phyloP scores from a whole-genome alignment of 371 early-diverging fungal species.

The Actinomortierella ambigua region DNA sequence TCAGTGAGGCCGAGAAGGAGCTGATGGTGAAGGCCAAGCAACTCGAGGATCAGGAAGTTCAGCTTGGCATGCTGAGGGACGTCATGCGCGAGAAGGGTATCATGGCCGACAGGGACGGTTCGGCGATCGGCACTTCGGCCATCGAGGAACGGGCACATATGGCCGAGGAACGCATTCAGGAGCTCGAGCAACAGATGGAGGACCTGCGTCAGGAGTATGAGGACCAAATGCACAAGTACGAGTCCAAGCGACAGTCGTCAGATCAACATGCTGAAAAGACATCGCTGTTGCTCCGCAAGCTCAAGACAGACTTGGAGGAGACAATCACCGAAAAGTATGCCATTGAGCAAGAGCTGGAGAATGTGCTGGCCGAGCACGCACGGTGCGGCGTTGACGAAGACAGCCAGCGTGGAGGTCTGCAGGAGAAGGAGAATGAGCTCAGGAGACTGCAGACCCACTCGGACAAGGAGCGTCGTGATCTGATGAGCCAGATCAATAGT shows the following conservation, averaged over 20 bases:
- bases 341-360: conserved; percentile 18
- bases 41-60: conserved; percentile 65
- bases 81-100: conserved; percentile 62
- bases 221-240: conserved; percentile 21
- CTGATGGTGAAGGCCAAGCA: conserved; percentile 53
- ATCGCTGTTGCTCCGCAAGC: conserved; percentile 27
- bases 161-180: conserved; percentile 17
- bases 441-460: conserved; percentile 23
- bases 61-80: conserved; percentile 64
- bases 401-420: conserved; percentile 1
- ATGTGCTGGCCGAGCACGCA: conserved; percentile 27
- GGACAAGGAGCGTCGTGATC: conserved; percentile 34
- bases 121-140: conserved; percentile 15
- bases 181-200: conserved; percentile 20
- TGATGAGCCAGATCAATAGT: conserved; percentile 13
- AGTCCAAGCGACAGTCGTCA: conserved; percentile 31
- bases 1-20: conserved; percentile 57
- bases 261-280: conserved; percentile 37
- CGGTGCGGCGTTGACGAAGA: conserved; percentile 9
- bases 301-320: conserved; percentile 37
- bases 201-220: conserved; percentile 10
- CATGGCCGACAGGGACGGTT: conserved; percentile 28
- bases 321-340: conserved; percentile 40
- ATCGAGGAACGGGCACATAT: conserved; percentile 23
- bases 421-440: conserved; percentile 30